Evolutionary conservation across 2,329 filamentous ascomycete genomes (phyloP), one percentile per base, ranked within the genome.

Genomic region (Cercospora zeae-maydis): DNA sequence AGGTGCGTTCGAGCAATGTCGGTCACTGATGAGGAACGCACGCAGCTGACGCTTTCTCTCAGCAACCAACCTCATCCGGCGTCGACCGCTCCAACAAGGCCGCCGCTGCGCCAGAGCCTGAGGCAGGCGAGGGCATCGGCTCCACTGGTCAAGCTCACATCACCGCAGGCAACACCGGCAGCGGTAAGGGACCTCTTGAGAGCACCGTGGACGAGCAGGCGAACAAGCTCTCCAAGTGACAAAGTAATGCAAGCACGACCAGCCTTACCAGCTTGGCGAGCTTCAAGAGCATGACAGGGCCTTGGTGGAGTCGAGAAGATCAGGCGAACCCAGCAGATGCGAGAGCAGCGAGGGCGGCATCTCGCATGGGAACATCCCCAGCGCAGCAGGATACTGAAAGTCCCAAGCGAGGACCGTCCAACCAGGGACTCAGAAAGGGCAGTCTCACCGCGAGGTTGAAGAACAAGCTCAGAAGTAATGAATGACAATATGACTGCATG

Each of bases 51-150:
- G 4, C 9, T 10, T n/a, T 27, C 11, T 42, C 34, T 0, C 53
- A 67, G 66, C 33, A 57, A 11, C 65, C 63, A 19, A 63, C 61
- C 14, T 66, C 62, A 13, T 60, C 62, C 4, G 64, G 72, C 45
- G 71, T 77, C 59, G 69, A 77, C 65, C 75, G 76, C 70, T 69
- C 75, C 53, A 70, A 75, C 68, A 78, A 78, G 65, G 74, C 76
- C 55, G 76, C 76, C 10, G 71, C 76, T 59, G 67, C 74, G 58
- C 77, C 77, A 42, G 72, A 75, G 47, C 58, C 66, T 33, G 76
- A 78, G 67, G 76, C 77, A 63, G 77, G 77, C 62, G 73, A 73
- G 61, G 74, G 62, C 39, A 53, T 67, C 31, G 60, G 56, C 54
- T 56, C 55, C 30, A 62, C 58, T 8, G 62, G 59, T 37, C 37